Percentiles rank a stretch among this genome's conserved stretches.
These are phyloP conservation scores for Cymbidium sinense DNA, from an alignment of 106 monocot genomes.

Conservation along the genomic window DNA sequence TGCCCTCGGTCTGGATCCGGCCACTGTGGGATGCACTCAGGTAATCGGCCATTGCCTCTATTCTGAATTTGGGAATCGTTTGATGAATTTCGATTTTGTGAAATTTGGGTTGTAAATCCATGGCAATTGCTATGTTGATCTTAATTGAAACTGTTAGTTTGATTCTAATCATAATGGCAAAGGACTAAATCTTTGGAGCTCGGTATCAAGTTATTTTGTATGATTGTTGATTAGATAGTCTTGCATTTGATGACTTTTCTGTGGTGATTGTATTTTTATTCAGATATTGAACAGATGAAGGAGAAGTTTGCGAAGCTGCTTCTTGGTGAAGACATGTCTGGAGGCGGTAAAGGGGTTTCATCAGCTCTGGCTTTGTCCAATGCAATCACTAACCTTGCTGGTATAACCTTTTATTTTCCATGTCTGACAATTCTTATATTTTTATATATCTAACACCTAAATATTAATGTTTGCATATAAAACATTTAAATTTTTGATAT, in stretches of 20 bases:
- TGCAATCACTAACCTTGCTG: slow-evolving; percentile 34
- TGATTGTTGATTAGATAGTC: background rate
- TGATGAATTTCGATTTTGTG: background rate
- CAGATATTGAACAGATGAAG: slow-evolving; percentile 19
- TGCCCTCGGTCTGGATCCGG: background rate
- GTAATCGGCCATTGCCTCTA: background rate
- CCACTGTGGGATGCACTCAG: background rate
- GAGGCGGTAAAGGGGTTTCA: slow-evolving; percentile 33
- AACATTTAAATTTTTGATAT: too few relatives aligned
- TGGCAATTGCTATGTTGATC: background rate
- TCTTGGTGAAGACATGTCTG: slow-evolving; percentile 35
- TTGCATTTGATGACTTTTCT: background rate
- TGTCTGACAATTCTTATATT: background rate
- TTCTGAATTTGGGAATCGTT: background rate
- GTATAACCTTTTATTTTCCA: background rate
- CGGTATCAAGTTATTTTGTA: background rate
- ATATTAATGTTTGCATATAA: too few relatives aligned
- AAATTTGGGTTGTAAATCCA: background rate
- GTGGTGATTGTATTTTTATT: background rate
- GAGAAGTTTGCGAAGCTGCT: slow-evolving; percentile 33
- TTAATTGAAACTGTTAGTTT: background rate
- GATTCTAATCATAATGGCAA: background rate
- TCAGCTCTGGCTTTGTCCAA: slow-evolving; percentile 31
- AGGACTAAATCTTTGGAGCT: background rate
- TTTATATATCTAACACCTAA: too few relatives aligned